Evolutionary conservation across 2,329 filamentous ascomycete genomes (phyloP).

Genomic region (Penicillium sp.): DNA sequence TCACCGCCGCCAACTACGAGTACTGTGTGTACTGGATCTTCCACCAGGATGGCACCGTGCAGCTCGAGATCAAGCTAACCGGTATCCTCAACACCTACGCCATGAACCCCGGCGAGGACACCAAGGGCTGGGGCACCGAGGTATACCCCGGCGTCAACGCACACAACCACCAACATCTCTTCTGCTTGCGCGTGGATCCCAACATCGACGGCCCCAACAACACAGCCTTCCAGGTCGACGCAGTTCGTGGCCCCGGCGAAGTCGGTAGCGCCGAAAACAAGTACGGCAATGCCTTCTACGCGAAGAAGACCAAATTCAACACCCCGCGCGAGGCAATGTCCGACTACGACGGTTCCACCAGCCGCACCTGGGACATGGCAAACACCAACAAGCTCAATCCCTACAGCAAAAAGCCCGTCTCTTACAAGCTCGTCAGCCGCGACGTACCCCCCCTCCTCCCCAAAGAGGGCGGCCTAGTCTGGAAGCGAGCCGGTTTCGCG

Average conservation of each 20-base stretch:
- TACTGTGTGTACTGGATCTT: constrained; percentile 89
- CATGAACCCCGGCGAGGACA: constrained; percentile 77
- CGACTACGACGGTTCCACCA: constrained; percentile 78
- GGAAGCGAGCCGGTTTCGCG: constrained; percentile 87
- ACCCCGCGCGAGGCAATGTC: constrained; percentile 69
- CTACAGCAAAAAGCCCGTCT: constrained; percentile 79
- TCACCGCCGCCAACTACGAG: constrained; percentile 95
- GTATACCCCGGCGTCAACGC: constrained; percentile 91
- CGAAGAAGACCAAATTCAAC: constrained; percentile 76
- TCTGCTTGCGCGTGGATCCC: constrained; percentile 84
- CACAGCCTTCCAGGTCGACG: constrained; percentile 81
- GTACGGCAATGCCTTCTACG: constrained; percentile 89
- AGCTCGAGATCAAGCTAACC: constrained; percentile 88
- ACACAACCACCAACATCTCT: constrained; percentile 94
- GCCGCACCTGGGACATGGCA: constrained; percentile 85
- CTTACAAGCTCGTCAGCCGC: constrained; percentile 86
- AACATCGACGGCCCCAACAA: constrained; percentile 86
- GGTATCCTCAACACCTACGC: constrained; percentile 91
- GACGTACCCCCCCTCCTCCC: constrained; percentile 79
- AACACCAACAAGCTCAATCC: constrained; percentile 84
- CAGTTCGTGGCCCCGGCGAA: constrained; percentile 67
- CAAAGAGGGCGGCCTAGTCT: constrained; percentile 78
- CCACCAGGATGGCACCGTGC: constrained; percentile 88
- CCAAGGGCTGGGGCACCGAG: constrained; percentile 84
- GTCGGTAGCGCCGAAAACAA: constrained; percentile 80